Conservation (phyloP, 2,329 filamentous ascomycete species). For the Exophiala xenobiotica region DNA sequence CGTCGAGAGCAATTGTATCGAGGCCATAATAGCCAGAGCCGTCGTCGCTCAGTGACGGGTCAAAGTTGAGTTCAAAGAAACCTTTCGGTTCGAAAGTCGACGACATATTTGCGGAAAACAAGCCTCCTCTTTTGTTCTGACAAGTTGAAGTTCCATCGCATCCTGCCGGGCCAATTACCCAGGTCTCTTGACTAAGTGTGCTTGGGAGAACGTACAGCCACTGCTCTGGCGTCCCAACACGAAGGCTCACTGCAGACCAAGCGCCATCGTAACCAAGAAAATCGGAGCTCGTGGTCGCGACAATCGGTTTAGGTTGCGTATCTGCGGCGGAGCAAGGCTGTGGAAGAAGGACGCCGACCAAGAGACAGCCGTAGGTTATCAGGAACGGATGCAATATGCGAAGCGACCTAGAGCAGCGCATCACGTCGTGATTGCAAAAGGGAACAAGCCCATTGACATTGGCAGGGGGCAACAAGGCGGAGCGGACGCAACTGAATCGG, state of each 20-base stretch:
- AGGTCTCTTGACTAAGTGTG: slow-evolving; percentile 34
- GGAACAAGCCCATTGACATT: background rate
- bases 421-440: slow-evolving; percentile 3
- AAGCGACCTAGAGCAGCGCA: slow-evolving; percentile 5
- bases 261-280: slow-evolving; percentile 34
- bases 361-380: background rate
- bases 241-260: slow-evolving; percentile 34
- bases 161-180: slow-evolving; percentile 33
- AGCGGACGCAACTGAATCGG: no score
- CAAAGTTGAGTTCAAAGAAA: slow-evolving; percentile 32
- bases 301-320: slow-evolving; percentile 19
- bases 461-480: background rate
- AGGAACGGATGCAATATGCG: background rate
- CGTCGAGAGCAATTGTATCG: slow-evolving; percentile 35
- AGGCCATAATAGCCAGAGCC: slow-evolving; percentile 38
- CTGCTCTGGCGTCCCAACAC: slow-evolving; percentile 34
- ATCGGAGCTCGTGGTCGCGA: slow-evolving; percentile 22
- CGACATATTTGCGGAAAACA: slow-evolving; percentile 37
- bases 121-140: slow-evolving; percentile 32
- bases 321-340: background rate
- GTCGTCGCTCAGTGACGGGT: slow-evolving; percentile 23
- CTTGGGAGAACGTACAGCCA: slow-evolving; percentile 34
- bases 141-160: slow-evolving; percentile 34
- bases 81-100: slow-evolving; percentile 35
- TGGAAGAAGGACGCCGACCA: slow-evolving; percentile 3